Percentiles rank a stretch among this genome's conserved stretches.
phyloP scores from a whole-genome alignment of 176 grass and related monocot genomes.

The Guadua angustifolia region DNA sequence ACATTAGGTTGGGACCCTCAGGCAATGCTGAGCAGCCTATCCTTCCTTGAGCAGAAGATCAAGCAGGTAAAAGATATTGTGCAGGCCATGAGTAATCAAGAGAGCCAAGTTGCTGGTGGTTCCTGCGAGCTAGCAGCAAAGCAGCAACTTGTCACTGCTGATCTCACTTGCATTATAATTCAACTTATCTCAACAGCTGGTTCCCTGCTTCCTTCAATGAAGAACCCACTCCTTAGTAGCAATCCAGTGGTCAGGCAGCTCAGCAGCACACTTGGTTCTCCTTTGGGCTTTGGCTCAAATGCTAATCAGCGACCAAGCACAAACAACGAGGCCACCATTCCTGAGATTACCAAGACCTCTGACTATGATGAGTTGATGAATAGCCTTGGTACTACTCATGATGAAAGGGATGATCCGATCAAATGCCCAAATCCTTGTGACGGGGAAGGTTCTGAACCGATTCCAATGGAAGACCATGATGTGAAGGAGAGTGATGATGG shows the following conservation, averaged over 20 bases:
- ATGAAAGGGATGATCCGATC: conserved; percentile 57
- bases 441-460: conserved; percentile 46
- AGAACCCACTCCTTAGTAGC: conserved; percentile 67
- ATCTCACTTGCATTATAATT: conserved; percentile 91
- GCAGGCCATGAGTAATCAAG: conserved; percentile 58
- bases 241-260: conserved; percentile 67
- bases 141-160: conserved; percentile 80
- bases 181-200: conserved; percentile 87
- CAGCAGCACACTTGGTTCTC: conserved; percentile 50
- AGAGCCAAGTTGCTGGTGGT: conserved; percentile 49
- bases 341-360: conserved; percentile 48
- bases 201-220: conserved; percentile 82
- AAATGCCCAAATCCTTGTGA: conserved; percentile 59
- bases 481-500: conserved; percentile 87
- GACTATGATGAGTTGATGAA: conserved; percentile 66
- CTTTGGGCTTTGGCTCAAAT: conserved; percentile 49
- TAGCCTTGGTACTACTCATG: conserved; percentile 45
- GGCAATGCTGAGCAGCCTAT: conserved; percentile 70
- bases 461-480: conserved; percentile 75
- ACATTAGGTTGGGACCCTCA: conserved; percentile 69
- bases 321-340: conserved; percentile 37
- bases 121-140: conserved; percentile 59
- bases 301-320: conserved; percentile 45
- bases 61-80: conserved; percentile 84
- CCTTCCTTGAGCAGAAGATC: conserved; percentile 91